Percentiles rank a stretch among this genome's conserved stretches.
phyloP scores from a whole-genome alignment of 1,284 basidiomycete species.

The Psilocybe mexicana region DNA sequence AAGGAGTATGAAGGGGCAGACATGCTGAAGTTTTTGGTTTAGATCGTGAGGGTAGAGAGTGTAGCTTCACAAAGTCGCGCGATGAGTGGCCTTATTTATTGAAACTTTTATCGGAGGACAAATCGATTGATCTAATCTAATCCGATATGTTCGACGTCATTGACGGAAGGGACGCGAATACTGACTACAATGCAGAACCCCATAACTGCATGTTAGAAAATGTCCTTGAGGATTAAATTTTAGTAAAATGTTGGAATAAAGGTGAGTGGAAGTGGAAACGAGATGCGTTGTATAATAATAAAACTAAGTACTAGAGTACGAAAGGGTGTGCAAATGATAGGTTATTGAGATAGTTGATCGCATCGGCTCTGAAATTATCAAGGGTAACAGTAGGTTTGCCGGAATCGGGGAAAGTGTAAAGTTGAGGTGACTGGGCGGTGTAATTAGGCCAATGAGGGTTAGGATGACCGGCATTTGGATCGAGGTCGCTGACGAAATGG shows the following conservation, averaged over 20 bases:
- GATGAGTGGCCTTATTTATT: neutral
- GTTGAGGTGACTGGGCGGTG: conserved; percentile 16
- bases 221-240: too few relatives aligned
- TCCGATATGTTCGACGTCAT: conserved; percentile 16
- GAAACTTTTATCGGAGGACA: conserved; percentile 6
- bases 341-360: conserved; percentile 14
- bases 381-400: conserved; percentile 11
- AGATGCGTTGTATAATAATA: too few relatives aligned
- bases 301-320: conserved; percentile 8
- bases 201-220: too few relatives aligned
- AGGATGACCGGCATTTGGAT: conserved; percentile 12
- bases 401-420: conserved; percentile 32
- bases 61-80: conserved; percentile 3
- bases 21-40: conserved; percentile 22
- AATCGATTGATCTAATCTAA: conserved; percentile 24
- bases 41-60: conserved; percentile 3
- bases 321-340: conserved; percentile 15
- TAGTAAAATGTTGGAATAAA: too few relatives aligned
- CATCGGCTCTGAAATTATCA: conserved; percentile 17
- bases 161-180: neutral
- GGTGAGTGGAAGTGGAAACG: too few relatives aligned
- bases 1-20: conserved; percentile 46
- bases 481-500: conserved; percentile 14
- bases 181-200: too few relatives aligned
- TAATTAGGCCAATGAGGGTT: conserved; percentile 21